Percentiles rank a stretch among this genome's conserved stretches.
These are phyloP conservation scores for Prunus kanzakura DNA, from an alignment of 306 rosid genomes.

Conservation along the genomic window DNA sequence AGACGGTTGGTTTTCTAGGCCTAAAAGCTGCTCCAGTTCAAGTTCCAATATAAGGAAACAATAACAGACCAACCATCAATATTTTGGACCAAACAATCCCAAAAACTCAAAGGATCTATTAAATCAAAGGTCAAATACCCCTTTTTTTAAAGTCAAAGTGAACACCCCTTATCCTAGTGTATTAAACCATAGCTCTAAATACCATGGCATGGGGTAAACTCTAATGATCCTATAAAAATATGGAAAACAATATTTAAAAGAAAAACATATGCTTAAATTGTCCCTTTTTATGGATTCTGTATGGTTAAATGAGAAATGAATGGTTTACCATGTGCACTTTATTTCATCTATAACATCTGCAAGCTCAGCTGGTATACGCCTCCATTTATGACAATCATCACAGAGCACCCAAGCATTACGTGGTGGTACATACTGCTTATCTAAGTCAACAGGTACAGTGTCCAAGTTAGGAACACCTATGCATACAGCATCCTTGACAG, in stretches of 20 bases:
- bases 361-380: conserved; percentile 84
- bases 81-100: not conserved
- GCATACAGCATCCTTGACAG: conserved; percentile 30
- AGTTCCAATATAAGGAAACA: not conserved
- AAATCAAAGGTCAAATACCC: not conserved
- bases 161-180: not conserved
- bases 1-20: not conserved
- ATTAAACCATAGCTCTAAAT: not conserved
- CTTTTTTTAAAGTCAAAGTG: not conserved
- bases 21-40: not conserved
- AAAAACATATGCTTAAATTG: conserved; percentile 16
- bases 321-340: conserved; percentile 75
- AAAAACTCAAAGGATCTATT: not conserved
- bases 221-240: conserved; percentile 3
- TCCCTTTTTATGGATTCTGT: conserved; percentile 14
- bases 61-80: not conserved
- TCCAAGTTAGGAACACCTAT: conserved; percentile 35
- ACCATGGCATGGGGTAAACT: not conserved
- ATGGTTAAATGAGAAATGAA: conserved; percentile 8
- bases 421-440: conserved; percentile 50
- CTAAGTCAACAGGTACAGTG: conserved; percentile 37
- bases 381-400: conserved; percentile 94
- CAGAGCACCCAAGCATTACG: conserved; percentile 94
- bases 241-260: not conserved
- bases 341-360: conserved; percentile 79